These are phyloP conservation scores for Aphanomyces invadans DNA, from an alignment of 352 stramenopile species.

Conservation along the genomic window DNA sequence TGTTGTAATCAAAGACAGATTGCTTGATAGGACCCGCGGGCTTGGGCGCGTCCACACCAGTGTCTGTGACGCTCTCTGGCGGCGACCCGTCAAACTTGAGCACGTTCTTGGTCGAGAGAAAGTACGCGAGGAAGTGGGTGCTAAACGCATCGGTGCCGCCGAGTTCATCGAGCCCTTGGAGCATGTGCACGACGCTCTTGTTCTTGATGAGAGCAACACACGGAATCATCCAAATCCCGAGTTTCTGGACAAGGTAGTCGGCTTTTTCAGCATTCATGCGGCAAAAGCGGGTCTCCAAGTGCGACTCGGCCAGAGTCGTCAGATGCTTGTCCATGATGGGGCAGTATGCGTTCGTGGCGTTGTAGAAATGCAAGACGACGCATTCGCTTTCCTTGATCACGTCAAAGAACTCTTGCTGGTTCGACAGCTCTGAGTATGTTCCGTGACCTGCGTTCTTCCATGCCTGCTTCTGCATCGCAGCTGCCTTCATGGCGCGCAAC, in stretches of 20 bases:
- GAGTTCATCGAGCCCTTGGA: conserved; percentile 93
- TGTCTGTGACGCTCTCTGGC: conserved; percentile 50
- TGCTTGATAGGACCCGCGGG: conserved; percentile 31
- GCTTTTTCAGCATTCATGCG: conserved; percentile 95
- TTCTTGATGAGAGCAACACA: conserved; percentile 93
- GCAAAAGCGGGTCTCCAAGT: conserved; percentile 93
- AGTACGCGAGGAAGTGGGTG: conserved; percentile 87
- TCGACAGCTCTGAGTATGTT: conserved; percentile 83
- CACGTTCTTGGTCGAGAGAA: conserved; percentile 88
- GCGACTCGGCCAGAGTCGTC: conserved; percentile 76
- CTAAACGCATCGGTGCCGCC: conserved; percentile 91
- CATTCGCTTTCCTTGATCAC: conserved; percentile 87
- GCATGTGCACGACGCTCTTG: conserved; percentile 94
- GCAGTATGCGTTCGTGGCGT: conserved; percentile 87
- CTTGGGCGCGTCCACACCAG: conserved; percentile 54
- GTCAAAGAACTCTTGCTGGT: conserved; percentile 94
- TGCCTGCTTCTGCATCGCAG: conserved; percentile 60
- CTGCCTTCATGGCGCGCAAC: conserved; percentile 64
- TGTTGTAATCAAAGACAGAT: conserved; percentile 23
- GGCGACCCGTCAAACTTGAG: conserved; percentile 93
- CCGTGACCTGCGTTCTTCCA: conserved; percentile 74
- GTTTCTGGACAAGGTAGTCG: conserved; percentile 94
- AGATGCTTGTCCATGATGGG: conserved; percentile 92
- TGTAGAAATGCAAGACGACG: conserved; percentile 95
- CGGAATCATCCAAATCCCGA: conserved; percentile 94